Base-by-base conservation (phyloP, 371 early-diverging fungal species). In the Chytridiales sp. region DNA sequence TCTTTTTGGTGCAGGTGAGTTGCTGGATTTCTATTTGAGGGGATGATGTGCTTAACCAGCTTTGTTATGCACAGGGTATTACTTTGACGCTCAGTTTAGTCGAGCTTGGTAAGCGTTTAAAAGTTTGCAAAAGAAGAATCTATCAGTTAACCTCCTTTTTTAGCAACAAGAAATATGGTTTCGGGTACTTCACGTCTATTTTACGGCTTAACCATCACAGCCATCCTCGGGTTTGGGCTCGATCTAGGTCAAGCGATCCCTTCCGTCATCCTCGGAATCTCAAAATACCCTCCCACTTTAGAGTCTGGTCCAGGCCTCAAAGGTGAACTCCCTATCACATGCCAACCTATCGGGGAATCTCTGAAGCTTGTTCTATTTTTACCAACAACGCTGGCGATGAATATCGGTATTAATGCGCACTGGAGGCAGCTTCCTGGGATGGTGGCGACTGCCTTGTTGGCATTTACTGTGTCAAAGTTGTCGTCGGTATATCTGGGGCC, bases 171-270 rank as follows among this genome's bases (percentile, higher is more conserved):
- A 22, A 87, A 88, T 59, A 72, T 89, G 56, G 76, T 85, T 52
- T 81, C 86, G 29, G 90, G 90, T 6, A 80, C 85, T 0, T 77
- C 87, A 9, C 84, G 90, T 6, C 78, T 89, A 59, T 86, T 87
- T 8, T 87, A 87, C 63, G 81, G 88, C 1, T 73, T 92, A 11
- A 62, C 89, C 0, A 82, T 85, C 43, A 82, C 87, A 0, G 70
- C 87, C 27, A 70, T 88, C 47, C 79, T 91, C 30, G 88, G 85
- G 0, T 88, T 85, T 42, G 91, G 91, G 30, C 73, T 91, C n/a
- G 79, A 81, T 1, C 80, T 90, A 35, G 91, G 91, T 0, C 68
- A 73, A 4, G 68, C 76, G 26, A 65, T 85, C 0, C 74, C 59
- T 2, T 24, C 60, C 15, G 22, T 35, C 21, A 50, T 60, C 15